Evolutionary conservation across 495 filamentous ascomycete genomes (phyloP), one percentile per base, ranked within the genome.

Genomic region (Penicillium desertorum): DNA sequence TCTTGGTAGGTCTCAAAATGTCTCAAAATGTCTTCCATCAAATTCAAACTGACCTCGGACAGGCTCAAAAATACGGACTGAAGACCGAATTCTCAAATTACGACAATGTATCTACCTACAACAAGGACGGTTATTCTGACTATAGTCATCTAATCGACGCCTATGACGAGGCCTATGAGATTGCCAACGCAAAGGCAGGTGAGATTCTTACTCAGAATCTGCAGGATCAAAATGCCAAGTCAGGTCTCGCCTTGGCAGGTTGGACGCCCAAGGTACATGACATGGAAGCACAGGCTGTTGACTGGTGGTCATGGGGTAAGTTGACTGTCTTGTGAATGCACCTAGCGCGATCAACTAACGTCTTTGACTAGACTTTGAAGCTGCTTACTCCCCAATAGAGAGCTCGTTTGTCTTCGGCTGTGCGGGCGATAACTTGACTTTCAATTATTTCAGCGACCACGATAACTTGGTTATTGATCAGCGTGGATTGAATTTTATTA

Each of bases 381-480:
- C 77, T 57, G 73, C 76, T 8, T 79, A 70, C 48, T 56, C 74
- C n/a, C 78, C 83, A 51, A 71, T 79, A 62, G 64, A 71, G 41
- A 79, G 75, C 63, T 80, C 78, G 17, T 68, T 77, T 36, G 68
- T 76, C 25, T 81, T 75, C 36, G 67, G 74, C n/a, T 66, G 74
- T 42, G 76, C 74, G 14, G 76, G 73, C 19, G 58, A 77, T 51
- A 81, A 81, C 57, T 56, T 77, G 3, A 79, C 78, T 4, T 78
- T 71, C 34, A 76, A 80, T 56, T 69, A 76, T 36, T 81, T 74
- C 51, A 77, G 76, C 19, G 79, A 83, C 10, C 77, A 79, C 32
- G 89, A 90, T 62, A 85, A 90, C 63, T 86, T 83, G 52, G 86
- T 88, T n/a, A 67, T 76, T 48, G 88, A 92, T 61, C 80, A 80